Evolutionary conservation across 225 moss, liverwort and hornwort genomes (phyloP).

Genomic region (Asterella californica): DNA sequence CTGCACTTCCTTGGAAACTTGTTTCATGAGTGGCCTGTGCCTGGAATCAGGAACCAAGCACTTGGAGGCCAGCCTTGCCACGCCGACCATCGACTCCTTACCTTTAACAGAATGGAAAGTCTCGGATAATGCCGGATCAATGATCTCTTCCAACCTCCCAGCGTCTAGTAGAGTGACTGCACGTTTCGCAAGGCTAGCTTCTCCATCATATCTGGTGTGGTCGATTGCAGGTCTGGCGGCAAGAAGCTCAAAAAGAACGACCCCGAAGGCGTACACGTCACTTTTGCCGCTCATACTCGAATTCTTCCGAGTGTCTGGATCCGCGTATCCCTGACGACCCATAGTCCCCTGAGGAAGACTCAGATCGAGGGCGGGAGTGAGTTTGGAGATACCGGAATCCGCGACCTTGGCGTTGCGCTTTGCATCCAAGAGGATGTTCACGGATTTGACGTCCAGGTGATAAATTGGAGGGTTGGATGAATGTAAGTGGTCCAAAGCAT

Average conservation of each 20-base stretch:
- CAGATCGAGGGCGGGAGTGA: conserved; percentile 41
- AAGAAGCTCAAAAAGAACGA: conserved; percentile 29
- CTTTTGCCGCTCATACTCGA: conserved; percentile 16
- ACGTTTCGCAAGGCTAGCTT: conserved; percentile 15
- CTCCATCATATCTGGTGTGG: conserved; percentile 1
- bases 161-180: neutral
- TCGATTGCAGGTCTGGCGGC: conserved; percentile 15
- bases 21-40: conserved; percentile 1
- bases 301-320: neutral
- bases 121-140: conserved; percentile 1
- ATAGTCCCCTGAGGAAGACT: neutral
- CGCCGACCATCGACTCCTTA: conserved; percentile 17
- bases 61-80: conserved; percentile 8
- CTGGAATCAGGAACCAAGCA: neutral
- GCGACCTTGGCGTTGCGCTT: conserved; percentile 51
- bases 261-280: conserved; percentile 29
- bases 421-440: conserved; percentile 56
- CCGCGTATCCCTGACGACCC: neutral
- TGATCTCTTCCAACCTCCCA: neutral
- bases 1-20: conserved; percentile 6
- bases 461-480: conserved; percentile 12
- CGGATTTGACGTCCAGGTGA: conserved; percentile 13
- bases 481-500: conserved; percentile 12
- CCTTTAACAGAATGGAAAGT: neutral
- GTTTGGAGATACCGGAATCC: conserved; percentile 59